Percentiles rank a stretch among this genome's conserved stretches.
These are phyloP conservation scores for Vitellaria paradoxa DNA, from an alignment of 179 eudicot genomes.

Conservation along the genomic window DNA sequence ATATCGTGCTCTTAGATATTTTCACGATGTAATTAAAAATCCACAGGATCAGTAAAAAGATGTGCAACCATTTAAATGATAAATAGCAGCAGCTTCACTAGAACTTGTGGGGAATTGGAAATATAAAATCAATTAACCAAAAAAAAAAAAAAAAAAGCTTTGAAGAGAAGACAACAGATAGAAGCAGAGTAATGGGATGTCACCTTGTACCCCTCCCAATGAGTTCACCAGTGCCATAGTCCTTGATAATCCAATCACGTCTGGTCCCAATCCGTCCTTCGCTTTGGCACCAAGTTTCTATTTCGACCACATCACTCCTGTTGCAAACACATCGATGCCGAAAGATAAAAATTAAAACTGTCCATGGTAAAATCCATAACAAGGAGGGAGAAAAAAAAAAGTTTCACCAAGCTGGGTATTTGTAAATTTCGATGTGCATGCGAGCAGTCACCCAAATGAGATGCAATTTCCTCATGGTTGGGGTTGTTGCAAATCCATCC, in stretches of 20 bases:
- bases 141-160: neutral
- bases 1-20: neutral
- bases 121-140: neutral
- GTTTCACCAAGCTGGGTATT: constrained; percentile 86
- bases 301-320: constrained; percentile 96
- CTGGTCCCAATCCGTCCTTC: constrained; percentile 93
- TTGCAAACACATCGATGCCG: constrained; percentile 9
- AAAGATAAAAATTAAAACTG: neutral
- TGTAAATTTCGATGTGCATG: constrained; percentile 92
- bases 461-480: constrained; percentile 81
- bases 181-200: neutral
- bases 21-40: neutral
- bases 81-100: neutral
- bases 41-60: neutral
- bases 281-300: constrained; percentile 95
- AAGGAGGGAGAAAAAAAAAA: neutral
- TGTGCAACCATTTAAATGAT: no score
- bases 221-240: constrained; percentile 75
- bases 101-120: neutral
- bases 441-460: constrained; percentile 98
- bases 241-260: constrained; percentile 93
- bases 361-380: neutral
- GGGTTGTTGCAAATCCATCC: constrained; percentile 95
- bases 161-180: neutral
- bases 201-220: constrained; percentile 98